These are phyloP conservation scores for Takashimella tepidaria DNA, from an alignment of 1,284 basidiomycete species.

Conservation along the genomic window DNA sequence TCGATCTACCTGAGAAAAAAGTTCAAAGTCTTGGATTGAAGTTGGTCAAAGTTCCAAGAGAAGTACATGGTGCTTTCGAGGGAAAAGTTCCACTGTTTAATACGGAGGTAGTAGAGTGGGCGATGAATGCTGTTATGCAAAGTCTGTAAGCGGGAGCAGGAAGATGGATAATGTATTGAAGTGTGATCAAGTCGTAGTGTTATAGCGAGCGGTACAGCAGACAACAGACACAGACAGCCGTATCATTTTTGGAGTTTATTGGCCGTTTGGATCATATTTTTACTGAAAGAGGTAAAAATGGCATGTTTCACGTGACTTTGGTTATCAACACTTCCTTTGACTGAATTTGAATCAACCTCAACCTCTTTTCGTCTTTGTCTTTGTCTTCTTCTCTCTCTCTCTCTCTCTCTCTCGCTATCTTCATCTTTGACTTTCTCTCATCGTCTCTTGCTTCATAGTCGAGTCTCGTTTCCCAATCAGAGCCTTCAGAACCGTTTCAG, in stretches of 20 bases:
- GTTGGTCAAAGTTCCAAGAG: constrained; percentile 30
- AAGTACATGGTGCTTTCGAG: constrained; percentile 12
- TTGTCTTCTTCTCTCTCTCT: not conserved
- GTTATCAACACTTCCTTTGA: too few relatives aligned
- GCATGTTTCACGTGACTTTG: not conserved
- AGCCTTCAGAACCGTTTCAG: too few relatives aligned
- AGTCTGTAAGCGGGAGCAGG: not conserved
- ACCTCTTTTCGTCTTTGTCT: not conserved
- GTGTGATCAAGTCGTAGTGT: too few relatives aligned
- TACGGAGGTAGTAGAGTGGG: constrained; percentile 39
- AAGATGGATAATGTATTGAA: not conserved
- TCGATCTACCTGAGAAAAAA: constrained; percentile 57
- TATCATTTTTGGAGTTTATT: not conserved
- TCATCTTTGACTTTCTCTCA: not conserved
- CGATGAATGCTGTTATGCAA: constrained; percentile 27
- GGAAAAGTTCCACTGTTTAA: constrained; percentile 34
- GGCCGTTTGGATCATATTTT: not conserved
- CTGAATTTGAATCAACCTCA: not conserved
- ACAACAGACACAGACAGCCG: not conserved
- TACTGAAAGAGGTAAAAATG: not conserved
- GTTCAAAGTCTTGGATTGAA: constrained; percentile 31
- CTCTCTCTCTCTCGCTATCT: not conserved
- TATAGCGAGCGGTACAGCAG: too few relatives aligned
- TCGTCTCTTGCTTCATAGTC: not conserved
- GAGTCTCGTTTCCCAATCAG: too few relatives aligned